Conservation (phyloP, 2,329 filamentous ascomycete species). For the Trichothecium sympodiale region DNA sequence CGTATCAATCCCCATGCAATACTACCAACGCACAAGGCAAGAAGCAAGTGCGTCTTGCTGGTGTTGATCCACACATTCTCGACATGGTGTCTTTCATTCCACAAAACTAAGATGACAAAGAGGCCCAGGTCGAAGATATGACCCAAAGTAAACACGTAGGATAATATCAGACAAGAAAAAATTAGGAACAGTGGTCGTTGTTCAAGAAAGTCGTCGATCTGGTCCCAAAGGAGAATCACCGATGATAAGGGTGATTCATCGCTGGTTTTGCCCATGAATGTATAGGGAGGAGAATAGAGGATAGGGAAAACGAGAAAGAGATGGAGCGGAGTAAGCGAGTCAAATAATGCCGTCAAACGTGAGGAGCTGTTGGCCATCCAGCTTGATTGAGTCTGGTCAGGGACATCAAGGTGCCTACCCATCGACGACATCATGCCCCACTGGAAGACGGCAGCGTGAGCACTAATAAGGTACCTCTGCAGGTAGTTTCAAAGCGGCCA, state of each 20-base stretch:
- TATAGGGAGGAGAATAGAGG: no score
- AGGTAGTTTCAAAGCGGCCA: no score
- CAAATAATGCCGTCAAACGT: no score
- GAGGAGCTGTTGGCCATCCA: no score
- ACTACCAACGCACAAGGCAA: background rate
- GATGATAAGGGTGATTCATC: conserved; percentile 2
- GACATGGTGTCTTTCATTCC: conserved; percentile 4
- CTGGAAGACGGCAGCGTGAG: no score
- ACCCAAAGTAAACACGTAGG: conserved; percentile 11
- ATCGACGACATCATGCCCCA: no score
- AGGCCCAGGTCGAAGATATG: conserved; percentile 13
- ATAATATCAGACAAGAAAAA: conserved; percentile 2
- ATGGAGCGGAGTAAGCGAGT: no score
- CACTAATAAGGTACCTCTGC: no score
- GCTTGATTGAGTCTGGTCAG: no score
- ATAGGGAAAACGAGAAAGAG: no score
- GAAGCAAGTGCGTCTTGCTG: background rate
- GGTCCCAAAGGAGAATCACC: conserved; percentile 2
- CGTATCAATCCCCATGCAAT: background rate
- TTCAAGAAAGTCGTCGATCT: background rate
- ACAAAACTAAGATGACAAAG: conserved; percentile 12
- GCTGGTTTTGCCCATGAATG: conserved; percentile 4
- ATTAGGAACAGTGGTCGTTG: background rate
- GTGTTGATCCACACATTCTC: no score
- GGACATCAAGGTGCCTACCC: no score